These are phyloP conservation scores for Solanum neorickii DNA, from an alignment of 257 asterid species.

Conservation along the genomic window DNA sequence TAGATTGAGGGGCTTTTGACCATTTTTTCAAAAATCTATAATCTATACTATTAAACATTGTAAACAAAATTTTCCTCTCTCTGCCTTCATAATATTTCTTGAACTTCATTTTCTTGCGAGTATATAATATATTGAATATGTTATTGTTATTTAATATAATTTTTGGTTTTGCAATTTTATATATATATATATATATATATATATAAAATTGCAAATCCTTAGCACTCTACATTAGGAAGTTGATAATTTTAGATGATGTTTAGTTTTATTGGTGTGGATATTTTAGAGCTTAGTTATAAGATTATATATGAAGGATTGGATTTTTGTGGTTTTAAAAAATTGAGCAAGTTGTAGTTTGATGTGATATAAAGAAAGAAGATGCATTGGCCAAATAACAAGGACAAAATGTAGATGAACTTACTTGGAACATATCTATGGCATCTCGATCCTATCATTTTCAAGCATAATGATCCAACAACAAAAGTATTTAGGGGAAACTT, in stretches of 20 bases:
- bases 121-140: neutral
- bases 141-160: neutral
- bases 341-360: neutral
- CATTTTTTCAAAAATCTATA: too few relatives aligned
- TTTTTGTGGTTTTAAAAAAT: neutral
- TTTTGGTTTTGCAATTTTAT: neutral
- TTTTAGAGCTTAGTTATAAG: neutral
- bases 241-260: neutral
- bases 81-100: neutral
- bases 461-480: neutral
- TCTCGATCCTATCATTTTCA: neutral
- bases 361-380: neutral
- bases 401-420: neutral
- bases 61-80: too few relatives aligned
- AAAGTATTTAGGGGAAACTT: neutral
- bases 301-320: neutral
- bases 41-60: too few relatives aligned
- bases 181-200: neutral
- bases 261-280: neutral
- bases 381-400: neutral
- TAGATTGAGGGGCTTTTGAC: too few relatives aligned
- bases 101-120: too few relatives aligned
- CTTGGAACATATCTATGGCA: neutral
- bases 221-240: neutral
- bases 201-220: too few relatives aligned